A percentile compares a stretch with the other conserved stretches of the same genome.
Conservation (phyloP, 2,329 filamentous ascomycete species). For the Beauveria australis region DNA sequence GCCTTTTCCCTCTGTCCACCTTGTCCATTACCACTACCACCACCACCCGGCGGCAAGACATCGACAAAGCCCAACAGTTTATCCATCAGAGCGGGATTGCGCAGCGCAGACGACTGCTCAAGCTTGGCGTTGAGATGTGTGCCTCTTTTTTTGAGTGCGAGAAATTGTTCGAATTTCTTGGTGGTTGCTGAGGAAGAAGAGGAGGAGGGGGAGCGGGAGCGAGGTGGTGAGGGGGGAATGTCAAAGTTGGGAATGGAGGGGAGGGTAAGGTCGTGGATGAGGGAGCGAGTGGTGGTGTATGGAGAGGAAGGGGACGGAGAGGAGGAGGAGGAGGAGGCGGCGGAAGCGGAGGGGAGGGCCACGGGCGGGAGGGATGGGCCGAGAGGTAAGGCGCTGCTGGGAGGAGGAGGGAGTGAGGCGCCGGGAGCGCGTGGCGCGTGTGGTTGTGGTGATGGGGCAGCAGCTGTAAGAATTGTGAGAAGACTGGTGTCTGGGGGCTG, state of each 20-base stretch:
- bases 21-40: constrained; percentile 32
- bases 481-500: not conserved
- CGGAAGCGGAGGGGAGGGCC: constrained; percentile 8
- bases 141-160: constrained; percentile 67
- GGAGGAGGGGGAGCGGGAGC: constrained; percentile 59
- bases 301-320: constrained; percentile 46
- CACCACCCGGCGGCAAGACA: constrained; percentile 14
- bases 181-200: constrained; percentile 48
- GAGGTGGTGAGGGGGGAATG: constrained; percentile 66
- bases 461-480: no score
- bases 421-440: constrained; percentile 10
- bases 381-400: constrained; percentile 22
- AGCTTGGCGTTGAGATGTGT: constrained; percentile 73
- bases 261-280: constrained; percentile 64
- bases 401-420: constrained; percentile 16
- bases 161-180: constrained; percentile 64
- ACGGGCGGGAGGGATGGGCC: constrained; percentile 31
- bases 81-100: constrained; percentile 64
- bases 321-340: constrained; percentile 4
- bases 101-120: constrained; percentile 55
- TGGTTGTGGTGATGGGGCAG: constrained; percentile 1
- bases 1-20: not conserved
- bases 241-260: constrained; percentile 63
- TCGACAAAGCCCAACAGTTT: constrained; percentile 64
- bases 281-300: constrained; percentile 56